Evolutionary conservation across 1,139 yeast species (phyloP).

Genomic region (Tardiomyces digboiensis): DNA sequence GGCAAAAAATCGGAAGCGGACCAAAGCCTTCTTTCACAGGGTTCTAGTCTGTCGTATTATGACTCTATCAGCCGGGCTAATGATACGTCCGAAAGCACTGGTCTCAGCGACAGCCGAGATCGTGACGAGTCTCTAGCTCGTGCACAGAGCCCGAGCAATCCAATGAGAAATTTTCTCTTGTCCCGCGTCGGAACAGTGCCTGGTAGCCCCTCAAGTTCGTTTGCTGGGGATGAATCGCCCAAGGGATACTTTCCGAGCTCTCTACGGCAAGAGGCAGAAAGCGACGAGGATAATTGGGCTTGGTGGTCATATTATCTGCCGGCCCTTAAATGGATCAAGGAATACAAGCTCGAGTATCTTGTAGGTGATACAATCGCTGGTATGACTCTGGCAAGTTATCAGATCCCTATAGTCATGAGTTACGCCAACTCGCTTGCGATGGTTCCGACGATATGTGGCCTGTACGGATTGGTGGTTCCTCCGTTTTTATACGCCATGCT

Average conservation of each 20-base stretch:
- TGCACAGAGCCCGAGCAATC: neutral
- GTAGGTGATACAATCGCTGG: constrained; percentile 82
- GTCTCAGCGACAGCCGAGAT: no score
- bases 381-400: constrained; percentile 80
- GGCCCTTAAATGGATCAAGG: constrained; percentile 66
- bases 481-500: constrained; percentile 75
- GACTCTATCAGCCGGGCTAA: no score
- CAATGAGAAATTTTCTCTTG: neutral
- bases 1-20: no score
- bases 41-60: no score
- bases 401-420: constrained; percentile 80
- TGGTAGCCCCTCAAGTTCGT: neutral
- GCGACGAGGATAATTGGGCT: neutral
- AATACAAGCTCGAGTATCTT: constrained; percentile 43
- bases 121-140: no score
- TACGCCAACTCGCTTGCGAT: constrained; percentile 88
- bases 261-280: neutral
- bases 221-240: neutral
- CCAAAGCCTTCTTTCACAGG: no score
- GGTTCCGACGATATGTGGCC: constrained; percentile 82
- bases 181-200: neutral
- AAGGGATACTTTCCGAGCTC: neutral
- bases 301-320: constrained; percentile 62
- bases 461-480: constrained; percentile 71
- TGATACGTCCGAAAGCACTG: no score